These are phyloP conservation scores for Nemania bipapillata DNA, from an alignment of 2,329 filamentous ascomycete genomes.

Conservation along the genomic window DNA sequence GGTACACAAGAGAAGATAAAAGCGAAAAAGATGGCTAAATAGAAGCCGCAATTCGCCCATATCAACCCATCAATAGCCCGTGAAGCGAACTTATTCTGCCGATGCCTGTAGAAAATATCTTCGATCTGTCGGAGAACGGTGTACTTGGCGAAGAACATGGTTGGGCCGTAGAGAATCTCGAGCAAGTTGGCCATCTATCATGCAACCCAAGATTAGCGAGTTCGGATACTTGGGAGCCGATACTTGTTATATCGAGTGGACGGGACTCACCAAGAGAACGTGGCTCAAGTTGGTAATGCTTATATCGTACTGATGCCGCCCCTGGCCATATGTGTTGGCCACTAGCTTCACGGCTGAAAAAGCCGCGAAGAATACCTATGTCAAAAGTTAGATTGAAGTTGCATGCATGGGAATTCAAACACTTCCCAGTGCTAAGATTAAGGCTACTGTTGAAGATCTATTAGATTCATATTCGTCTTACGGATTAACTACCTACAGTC, in stretches of 20 bases:
- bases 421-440: neutral
- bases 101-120: slow-evolving; percentile 33
- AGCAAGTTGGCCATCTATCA: slow-evolving; percentile 28
- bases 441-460: neutral
- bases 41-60: slow-evolving; percentile 30
- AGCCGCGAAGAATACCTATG: slow-evolving; percentile 12
- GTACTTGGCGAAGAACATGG: slow-evolving; percentile 35
- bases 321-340: slow-evolving; percentile 29
- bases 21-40: slow-evolving; percentile 3
- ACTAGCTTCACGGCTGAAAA: slow-evolving; percentile 15
- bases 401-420: too few species aligned
- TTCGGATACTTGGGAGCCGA: too few species aligned
- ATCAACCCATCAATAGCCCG: slow-evolving; percentile 6
- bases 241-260: too few species aligned
- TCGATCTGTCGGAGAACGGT: slow-evolving; percentile 37
- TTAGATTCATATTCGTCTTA: too few species aligned
- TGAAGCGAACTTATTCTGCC: neutral
- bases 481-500: slow-evolving; percentile 29
- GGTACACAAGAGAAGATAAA: slow-evolving; percentile 37
- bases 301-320: slow-evolving; percentile 34
- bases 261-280: slow-evolving; percentile 11
- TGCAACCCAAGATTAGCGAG: neutral
- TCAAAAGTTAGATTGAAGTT: neutral
- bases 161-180: slow-evolving; percentile 32
- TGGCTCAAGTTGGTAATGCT: slow-evolving; percentile 6